A percentile compares a stretch with the other conserved stretches of the same genome.
phyloP scores from a whole-genome alignment of 2,329 filamentous ascomycete species.

The Xylaria sp. region DNA sequence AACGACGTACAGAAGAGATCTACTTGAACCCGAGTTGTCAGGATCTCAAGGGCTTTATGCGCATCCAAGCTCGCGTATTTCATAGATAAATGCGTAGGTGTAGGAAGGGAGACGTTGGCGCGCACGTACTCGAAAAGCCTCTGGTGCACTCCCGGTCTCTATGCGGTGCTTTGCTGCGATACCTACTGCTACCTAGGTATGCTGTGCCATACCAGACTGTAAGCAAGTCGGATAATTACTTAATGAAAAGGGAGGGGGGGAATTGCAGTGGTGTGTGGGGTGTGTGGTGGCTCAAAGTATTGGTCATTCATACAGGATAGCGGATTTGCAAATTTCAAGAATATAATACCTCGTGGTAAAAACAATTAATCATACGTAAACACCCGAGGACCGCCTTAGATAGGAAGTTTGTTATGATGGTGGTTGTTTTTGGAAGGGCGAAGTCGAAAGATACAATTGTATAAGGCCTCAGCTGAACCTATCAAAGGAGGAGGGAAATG shows the following conservation, averaged over 20 bases:
- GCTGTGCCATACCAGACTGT: neutral
- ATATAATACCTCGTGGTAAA: neutral
- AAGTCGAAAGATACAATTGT: neutral
- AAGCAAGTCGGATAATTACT: constrained; percentile 2
- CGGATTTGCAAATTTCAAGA: constrained; percentile 4
- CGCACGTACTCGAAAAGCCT: constrained; percentile 3
- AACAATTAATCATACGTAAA: neutral
- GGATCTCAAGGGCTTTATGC: neutral
- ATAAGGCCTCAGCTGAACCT: constrained; percentile 10
- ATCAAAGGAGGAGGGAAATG: constrained; percentile 1
- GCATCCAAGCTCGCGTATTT: constrained; percentile 9
- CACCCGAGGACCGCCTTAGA: neutral
- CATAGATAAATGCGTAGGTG: constrained; percentile 8
- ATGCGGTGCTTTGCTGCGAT: too few species aligned
- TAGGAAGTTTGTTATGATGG: neutral
- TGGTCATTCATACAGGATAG: constrained; percentile 2
- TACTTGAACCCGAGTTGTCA: constrained; percentile 8
- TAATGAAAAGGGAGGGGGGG: constrained; percentile 7
- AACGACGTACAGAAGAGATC: neutral
- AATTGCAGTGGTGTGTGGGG: neutral
- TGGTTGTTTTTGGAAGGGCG: constrained; percentile 19
- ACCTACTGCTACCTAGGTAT: neutral
- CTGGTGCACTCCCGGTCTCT: neutral
- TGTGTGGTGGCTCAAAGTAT: neutral
- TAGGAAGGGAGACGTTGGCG: constrained; percentile 9